Percentiles rank a stretch among this genome's conserved stretches.
phyloP scores from a whole-genome alignment of 2,329 filamentous ascomycete genomes.

The Talaromyces islandicus region DNA sequence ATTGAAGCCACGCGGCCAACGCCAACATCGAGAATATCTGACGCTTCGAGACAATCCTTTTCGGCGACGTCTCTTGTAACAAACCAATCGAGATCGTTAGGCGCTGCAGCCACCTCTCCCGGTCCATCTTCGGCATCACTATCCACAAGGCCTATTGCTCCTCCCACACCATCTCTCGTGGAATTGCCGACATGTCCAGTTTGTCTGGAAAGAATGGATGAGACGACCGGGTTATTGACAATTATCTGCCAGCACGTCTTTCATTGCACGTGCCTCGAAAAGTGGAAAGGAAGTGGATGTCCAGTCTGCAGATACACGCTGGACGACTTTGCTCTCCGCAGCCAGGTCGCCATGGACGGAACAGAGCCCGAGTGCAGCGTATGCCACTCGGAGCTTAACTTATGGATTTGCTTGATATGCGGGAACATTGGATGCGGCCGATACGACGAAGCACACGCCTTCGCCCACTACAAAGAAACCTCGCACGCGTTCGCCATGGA shows the following conservation, averaged over 20 bases:
- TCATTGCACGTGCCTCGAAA: slow-evolving; percentile 91
- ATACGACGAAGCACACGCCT: slow-evolving; percentile 90
- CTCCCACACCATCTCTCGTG: slow-evolving; percentile 75
- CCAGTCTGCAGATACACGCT: slow-evolving; percentile 91
- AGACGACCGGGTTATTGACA: slow-evolving; percentile 88
- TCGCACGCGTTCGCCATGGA: slow-evolving; percentile 90
- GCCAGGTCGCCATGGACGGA: slow-evolving; percentile 43
- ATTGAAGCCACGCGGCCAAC: slow-evolving; percentile 57
- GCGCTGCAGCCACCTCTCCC: slow-evolving; percentile 15
- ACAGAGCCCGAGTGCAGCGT: slow-evolving; percentile 59
- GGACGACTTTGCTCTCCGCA: slow-evolving; percentile 43
- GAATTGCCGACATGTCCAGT: slow-evolving; percentile 95
- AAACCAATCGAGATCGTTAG: slow-evolving; percentile 1
- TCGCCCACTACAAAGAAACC: slow-evolving; percentile 86
- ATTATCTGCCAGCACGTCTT: slow-evolving; percentile 98
- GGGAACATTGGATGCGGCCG: slow-evolving; percentile 88
- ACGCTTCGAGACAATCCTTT: slow-evolving; percentile 12
- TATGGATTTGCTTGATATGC: slow-evolving; percentile 95
- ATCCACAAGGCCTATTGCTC: slow-evolving; percentile 58
- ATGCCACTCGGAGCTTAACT: slow-evolving; percentile 72
- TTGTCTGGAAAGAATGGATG: slow-evolving; percentile 96
- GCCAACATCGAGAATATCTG: background rate
- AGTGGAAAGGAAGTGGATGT: slow-evolving; percentile 90
- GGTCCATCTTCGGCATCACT: slow-evolving; percentile 38
- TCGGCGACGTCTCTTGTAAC: slow-evolving; percentile 9